phyloP scores from a whole-genome alignment of 1,139 yeast genomes.

The Pichia sp. region DNA sequence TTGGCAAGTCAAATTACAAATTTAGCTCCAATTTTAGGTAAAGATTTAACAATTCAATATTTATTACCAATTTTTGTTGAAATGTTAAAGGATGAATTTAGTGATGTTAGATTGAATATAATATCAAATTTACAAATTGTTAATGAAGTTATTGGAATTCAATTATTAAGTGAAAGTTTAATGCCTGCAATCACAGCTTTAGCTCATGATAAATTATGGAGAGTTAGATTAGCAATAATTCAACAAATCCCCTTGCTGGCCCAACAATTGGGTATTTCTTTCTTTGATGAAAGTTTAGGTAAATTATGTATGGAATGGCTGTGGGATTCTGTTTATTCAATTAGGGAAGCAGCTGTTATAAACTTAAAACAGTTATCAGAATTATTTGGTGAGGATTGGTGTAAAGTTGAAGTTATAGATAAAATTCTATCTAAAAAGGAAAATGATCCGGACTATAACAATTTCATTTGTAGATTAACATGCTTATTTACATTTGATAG shows the following conservation, averaged over 20 bases:
- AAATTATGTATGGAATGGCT: slow-evolving; percentile 92
- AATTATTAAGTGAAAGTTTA: slow-evolving; percentile 74
- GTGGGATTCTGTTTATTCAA: slow-evolving; percentile 96
- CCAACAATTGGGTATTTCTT: slow-evolving; percentile 89
- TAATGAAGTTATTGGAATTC: slow-evolving; percentile 91
- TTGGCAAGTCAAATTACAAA: slow-evolving; percentile 85
- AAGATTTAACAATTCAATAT: slow-evolving; percentile 75
- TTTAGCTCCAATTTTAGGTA: slow-evolving; percentile 80
- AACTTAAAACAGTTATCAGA: slow-evolving; percentile 74
- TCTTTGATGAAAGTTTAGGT: slow-evolving; percentile 87
- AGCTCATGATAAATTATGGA: slow-evolving; percentile 96
- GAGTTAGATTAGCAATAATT: slow-evolving; percentile 94
- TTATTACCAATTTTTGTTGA: slow-evolving; percentile 82
- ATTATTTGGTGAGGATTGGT: slow-evolving; percentile 94
- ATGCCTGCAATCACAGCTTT: slow-evolving; percentile 94
- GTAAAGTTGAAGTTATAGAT: slow-evolving; percentile 73
- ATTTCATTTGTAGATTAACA: slow-evolving; percentile 87
- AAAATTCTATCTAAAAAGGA: slow-evolving; percentile 52
- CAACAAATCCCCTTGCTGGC: slow-evolving; percentile 95
- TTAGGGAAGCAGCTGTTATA: slow-evolving; percentile 90
- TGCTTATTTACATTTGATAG: slow-evolving; percentile 82
- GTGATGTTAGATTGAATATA: slow-evolving; percentile 91
- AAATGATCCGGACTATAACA: slow-evolving; percentile 35
- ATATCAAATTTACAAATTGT: slow-evolving; percentile 88
- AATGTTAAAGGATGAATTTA: slow-evolving; percentile 95